phyloP scores from a whole-genome alignment of 495 filamentous ascomycete species.

The Pseudoneurospora amorphoporcata region DNA sequence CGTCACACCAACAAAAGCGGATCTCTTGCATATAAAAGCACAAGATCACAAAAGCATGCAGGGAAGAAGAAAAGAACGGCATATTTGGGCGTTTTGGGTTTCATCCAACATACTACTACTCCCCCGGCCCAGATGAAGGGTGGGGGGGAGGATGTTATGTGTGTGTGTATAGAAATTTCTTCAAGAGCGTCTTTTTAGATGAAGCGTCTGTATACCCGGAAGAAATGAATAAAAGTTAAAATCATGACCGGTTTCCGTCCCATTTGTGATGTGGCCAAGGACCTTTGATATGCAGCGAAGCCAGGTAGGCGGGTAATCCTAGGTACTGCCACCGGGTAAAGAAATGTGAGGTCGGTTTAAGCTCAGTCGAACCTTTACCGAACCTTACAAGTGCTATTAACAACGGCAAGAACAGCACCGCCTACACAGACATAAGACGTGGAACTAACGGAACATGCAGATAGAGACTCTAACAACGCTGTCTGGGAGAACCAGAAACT shows the following conservation, averaged over 20 bases:
- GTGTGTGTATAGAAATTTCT: neutral
- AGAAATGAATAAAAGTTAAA: neutral
- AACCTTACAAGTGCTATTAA: neutral
- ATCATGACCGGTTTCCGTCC: neutral
- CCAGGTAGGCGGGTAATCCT: neutral
- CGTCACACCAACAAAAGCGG: neutral
- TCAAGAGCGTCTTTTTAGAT: neutral
- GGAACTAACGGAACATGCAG: neutral
- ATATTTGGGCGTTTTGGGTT: neutral
- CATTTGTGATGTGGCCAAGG: neutral
- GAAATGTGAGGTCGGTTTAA: neutral
- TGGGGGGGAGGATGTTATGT: neutral
- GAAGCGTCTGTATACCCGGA: neutral
- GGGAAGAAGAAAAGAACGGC: neutral
- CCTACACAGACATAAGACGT: neutral
- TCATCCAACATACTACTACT: neutral
- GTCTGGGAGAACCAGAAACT: neutral
- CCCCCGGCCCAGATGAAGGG: neutral
- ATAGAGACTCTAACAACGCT: neutral
- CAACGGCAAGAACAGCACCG: neutral
- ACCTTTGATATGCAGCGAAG: neutral
- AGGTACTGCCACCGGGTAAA: neutral
- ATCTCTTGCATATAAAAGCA: neutral
- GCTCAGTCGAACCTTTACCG: neutral
- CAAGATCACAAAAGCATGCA: neutral